Percentiles rank a stretch among this genome's conserved stretches.
Conservation (phyloP, 192 early-diverging fungal genomes). For the Podila verticillata region DNA sequence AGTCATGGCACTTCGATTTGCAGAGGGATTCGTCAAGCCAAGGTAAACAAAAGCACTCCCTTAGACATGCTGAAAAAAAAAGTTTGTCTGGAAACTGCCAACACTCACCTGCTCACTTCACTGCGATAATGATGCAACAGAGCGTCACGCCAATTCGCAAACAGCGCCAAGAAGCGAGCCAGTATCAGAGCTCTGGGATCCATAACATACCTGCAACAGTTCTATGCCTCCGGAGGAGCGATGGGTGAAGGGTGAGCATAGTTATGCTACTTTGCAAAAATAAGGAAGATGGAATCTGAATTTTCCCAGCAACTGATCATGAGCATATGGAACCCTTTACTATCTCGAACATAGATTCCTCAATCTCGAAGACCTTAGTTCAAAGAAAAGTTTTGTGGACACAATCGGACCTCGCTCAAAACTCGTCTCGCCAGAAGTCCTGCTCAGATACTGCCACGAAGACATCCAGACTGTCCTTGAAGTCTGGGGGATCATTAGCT, state of each 20-base stretch:
- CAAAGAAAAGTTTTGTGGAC: conserved; percentile 23
- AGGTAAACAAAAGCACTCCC: conserved; percentile 9
- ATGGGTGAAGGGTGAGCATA: conserved; percentile 57
- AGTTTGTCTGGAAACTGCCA: background rate
- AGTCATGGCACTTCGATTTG: conserved; percentile 30
- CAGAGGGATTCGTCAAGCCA: conserved; percentile 44
- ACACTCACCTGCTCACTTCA: background rate
- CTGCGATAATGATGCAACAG: background rate
- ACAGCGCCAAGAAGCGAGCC: conserved; percentile 55
- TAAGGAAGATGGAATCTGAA: too few relatives aligned
- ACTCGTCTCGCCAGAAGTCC: conserved; percentile 47
- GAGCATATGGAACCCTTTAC: too few relatives aligned
- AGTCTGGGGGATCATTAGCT: conserved; percentile 62
- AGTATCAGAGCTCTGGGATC: conserved; percentile 63
- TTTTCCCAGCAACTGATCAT: too few relatives aligned
- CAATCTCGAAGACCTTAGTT: background rate
- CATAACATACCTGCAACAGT: conserved; percentile 65
- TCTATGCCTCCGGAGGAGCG: conserved; percentile 63
- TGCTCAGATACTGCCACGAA: conserved; percentile 52
- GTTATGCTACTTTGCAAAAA: background rate
- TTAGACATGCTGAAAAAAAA: background rate
- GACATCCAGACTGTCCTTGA: conserved; percentile 62
- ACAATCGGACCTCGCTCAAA: conserved; percentile 23
- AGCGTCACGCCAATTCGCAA: conserved; percentile 7
- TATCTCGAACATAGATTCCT: conserved; percentile 13